A percentile compares a stretch with the other conserved stretches of the same genome.
phyloP scores from a whole-genome alignment of 306 rosid genomes.

The Casuarina cunninghamiana region DNA sequence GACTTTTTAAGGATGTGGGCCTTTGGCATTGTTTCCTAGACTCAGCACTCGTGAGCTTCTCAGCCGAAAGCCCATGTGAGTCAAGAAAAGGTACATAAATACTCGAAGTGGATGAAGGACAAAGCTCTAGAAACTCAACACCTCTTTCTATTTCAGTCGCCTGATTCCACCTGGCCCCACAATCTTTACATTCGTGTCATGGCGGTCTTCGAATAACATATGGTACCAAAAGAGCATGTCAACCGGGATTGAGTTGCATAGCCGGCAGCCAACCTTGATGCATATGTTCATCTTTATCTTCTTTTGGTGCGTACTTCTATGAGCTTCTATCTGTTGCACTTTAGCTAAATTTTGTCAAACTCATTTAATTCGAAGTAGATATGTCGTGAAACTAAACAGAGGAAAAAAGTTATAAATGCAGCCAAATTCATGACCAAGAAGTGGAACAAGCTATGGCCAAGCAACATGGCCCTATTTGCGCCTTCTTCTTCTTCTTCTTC shows the following conservation, averaged over 20 bases:
- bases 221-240: neutral
- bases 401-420: neutral
- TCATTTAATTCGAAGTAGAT: neutral
- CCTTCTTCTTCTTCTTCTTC: too few relatives aligned
- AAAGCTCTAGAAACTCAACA: too few relatives aligned
- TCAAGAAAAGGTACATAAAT: too few relatives aligned
- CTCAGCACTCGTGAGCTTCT: too few relatives aligned
- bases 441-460: too few relatives aligned
- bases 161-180: neutral
- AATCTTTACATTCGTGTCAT: neutral
- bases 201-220: neutral
- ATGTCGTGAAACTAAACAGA: neutral
- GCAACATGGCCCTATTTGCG: too few relatives aligned
- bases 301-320: neutral
- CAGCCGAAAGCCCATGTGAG: too few relatives aligned
- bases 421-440: too few relatives aligned
- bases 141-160: neutral
- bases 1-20: too few relatives aligned
- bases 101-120: too few relatives aligned
- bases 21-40: too few relatives aligned
- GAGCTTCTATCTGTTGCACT: neutral
- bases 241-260: neutral
- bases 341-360: neutral
- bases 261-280: neutral
- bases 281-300: neutral